Base-by-base conservation (phyloP, 2,329 filamentous ascomycete species). In the Arthrobotrys sinensis region DNA sequence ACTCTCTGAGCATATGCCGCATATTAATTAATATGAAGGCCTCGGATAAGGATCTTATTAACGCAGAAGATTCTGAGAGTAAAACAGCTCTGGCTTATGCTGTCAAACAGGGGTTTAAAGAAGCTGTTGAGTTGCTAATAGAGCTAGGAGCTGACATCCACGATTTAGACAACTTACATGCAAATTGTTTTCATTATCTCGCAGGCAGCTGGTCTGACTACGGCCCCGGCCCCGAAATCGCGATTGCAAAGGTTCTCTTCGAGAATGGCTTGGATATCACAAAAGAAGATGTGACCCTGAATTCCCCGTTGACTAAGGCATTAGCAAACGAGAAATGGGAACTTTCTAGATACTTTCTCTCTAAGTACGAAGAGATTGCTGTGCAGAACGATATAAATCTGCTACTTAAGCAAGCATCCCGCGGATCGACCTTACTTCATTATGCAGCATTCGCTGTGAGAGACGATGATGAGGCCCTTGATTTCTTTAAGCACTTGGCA, bases 181-280 rank as follows among this genome's bases (percentile, higher is more conserved):
- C 14, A 21, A 71, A 71, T 48, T 71, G 68, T n/a, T 71, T 71
- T 32, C 68, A 71, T 34, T 19, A 64, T 19, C 46, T 71, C 1
- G 55, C 46, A 38, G 8, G 28, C 11, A 38, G 46, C 12, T 1
- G 6, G n/a, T 19, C 4, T 14, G 46, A 4, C 4, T 0, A 57
- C 19, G 45, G 50, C 19, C 3, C 16, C 1, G 38, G 60, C 8
- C 1, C n/a, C 6, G 53, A 60, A 10, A 21, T 62, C 8, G n/a
- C 24, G 1, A 70, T 70, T 16, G 53, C 66, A 7, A 4, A 50
- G 36, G 38, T 62, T n/a, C 16, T 70, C n/a, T 62, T 62, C 19
- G 40, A 70, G 5, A 32, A 53, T 14, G 66, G 66, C n/a, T 28
- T 70, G 12, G 66, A 70, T 28, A 28, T 40, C 16, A 40, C 43